Conservation (phyloP, 352 stramenopile species). For the Phytophthora idaei region DNA sequence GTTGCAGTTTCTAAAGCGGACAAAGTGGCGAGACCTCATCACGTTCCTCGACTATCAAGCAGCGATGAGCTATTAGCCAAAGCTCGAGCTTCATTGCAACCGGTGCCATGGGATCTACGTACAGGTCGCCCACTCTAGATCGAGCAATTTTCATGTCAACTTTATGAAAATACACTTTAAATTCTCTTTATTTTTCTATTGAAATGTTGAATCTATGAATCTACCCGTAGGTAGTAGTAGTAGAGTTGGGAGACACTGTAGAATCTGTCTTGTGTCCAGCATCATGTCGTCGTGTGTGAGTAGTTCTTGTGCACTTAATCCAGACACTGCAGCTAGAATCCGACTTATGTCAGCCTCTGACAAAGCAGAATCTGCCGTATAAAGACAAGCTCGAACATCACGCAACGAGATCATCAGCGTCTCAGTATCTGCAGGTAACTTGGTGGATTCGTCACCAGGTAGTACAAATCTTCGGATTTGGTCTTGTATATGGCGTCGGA, state of each 20-base stretch:
- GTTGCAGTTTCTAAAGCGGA: constrained; percentile 22
- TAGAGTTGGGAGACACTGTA: constrained; percentile 49
- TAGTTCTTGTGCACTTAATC: constrained; percentile 52
- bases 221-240: constrained; percentile 52
- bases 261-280: constrained; percentile 47
- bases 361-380: constrained; percentile 56
- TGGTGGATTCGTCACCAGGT: constrained; percentile 1
- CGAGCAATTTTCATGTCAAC: not conserved
- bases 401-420: constrained; percentile 56
- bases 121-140: constrained; percentile 45
- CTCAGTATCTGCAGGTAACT: not conserved
- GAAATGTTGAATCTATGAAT: constrained; percentile 9
- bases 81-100: constrained; percentile 9
- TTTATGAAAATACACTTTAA: not conserved
- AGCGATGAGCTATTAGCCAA: constrained; percentile 20
- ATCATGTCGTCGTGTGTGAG: constrained; percentile 67
- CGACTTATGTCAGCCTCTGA: constrained; percentile 57
- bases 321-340: constrained; percentile 40
- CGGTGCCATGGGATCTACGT: constrained; percentile 48
- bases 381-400: constrained; percentile 46
- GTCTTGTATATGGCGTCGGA: constrained; percentile 47
- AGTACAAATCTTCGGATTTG: constrained; percentile 36
- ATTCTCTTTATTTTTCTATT: not conserved
- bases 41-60: constrained; percentile 29
- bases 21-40: constrained; percentile 38